phyloP scores from a whole-genome alignment of 768 basidiomycete genomes.

The Mycena leptocephala region DNA sequence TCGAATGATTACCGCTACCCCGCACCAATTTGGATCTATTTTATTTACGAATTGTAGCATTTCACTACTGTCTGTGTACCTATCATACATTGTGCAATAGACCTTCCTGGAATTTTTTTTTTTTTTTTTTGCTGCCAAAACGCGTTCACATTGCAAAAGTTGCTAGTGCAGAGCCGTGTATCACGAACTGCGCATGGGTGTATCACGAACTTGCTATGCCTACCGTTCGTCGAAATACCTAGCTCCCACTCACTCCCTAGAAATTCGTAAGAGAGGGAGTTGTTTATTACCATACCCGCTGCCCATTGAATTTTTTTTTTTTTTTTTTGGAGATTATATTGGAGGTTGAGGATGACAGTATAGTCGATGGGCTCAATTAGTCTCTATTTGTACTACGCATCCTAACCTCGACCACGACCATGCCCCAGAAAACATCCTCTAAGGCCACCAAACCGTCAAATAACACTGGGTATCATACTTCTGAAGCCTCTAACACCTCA shows the following conservation, averaged over 20 bases:
- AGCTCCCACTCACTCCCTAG: background rate
- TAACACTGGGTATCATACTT: background rate
- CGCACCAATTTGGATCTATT: too few relatives aligned
- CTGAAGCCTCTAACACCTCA: too few relatives aligned
- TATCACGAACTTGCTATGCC: background rate
- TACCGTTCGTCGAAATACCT: background rate
- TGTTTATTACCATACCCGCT: background rate
- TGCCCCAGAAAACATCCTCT: background rate
- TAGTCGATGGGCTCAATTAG: background rate
- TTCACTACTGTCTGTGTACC: too few relatives aligned
- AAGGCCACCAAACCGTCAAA: background rate
- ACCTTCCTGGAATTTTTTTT: too few relatives aligned
- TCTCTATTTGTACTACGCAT: background rate
- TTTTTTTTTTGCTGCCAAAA: too few relatives aligned
- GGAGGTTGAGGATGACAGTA: background rate
- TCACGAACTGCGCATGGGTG: background rate
- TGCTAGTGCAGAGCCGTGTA: too few relatives aligned
- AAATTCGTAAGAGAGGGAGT: background rate
- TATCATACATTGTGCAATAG: too few relatives aligned
- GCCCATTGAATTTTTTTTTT: background rate
- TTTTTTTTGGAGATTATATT: background rate
- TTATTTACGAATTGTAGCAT: too few relatives aligned
- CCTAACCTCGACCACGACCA: background rate
- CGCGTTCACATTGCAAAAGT: too few relatives aligned
- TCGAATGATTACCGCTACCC: too few relatives aligned